Base-by-base conservation (phyloP, 371 early-diverging fungal genomes). In the Mortierella sp. region DNA sequence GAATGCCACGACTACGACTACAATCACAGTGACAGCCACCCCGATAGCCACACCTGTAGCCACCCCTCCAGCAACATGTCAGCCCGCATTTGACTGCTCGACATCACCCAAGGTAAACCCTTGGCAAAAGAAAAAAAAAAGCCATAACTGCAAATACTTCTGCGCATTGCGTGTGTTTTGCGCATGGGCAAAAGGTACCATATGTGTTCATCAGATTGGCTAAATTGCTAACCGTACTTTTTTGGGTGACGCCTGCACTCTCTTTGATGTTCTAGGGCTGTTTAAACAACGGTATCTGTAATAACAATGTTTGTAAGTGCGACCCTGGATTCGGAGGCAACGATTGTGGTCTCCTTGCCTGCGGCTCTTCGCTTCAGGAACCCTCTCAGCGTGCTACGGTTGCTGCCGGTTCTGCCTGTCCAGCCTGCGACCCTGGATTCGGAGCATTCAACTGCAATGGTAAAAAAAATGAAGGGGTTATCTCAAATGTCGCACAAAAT, bases 391-490 rank as follows among this genome's bases (percentile, higher is more conserved):
- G 87, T 35, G 27, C 77, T 0, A 82, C 87, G 0, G 82, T 73
- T 4, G 18, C 71, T 5, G 11, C 79, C 5, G 76, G 71, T 0
- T 8, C 68, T 5, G 48, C 35, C 27, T 86, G 87, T 32, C 51
- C 75, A 7, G 65, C 73, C 14, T 86, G 87, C 51, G 87, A 86
- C 24, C 46, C 29, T 3, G 87, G 87, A 7, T 86, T 86, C 63
- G 80, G 80, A 44, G 87, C 83, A 70, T 82, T 86, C 77, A 86
- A 86, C 71, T 86, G 87, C 74, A 86, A 86, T 72, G 77, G 87
- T 86, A 80, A 72, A 21, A 55, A 41, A 18, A 71, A 10, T 32
- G 21, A 35, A 63, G 16, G 7, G 10, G 0, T 18, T 6, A 16
- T 16, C 18, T 68, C 4, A 21, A 38, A 38, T 35, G 21, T 38